Evolutionary conservation across 306 rosid genomes (phyloP), one percentile per base, ranked within the genome.

Genomic region (Styphnolobium japonicum): DNA sequence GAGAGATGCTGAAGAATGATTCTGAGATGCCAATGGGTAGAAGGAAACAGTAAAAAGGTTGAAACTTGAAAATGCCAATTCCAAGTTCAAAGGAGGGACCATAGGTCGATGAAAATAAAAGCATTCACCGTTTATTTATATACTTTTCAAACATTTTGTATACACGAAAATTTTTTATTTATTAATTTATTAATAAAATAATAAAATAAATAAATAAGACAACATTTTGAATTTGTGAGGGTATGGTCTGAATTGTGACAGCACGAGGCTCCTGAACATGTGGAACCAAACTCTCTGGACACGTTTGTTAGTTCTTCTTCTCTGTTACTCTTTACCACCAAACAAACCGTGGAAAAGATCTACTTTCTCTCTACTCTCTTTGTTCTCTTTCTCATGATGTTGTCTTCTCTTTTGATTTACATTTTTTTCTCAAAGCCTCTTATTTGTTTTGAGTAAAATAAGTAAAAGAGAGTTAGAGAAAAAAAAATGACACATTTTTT

Each of bases 1-100:
- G 6, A 37, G 6, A 58, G 70, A 79, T 82, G 89, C 85, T n/a
- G n/a, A 69, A 67, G 83, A 74, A 86, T 83, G 19, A 83, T 83
- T 83, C 88, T 58, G 69, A 57, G 51, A 42, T 80, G 5, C 79
- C 57, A 16, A 23, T 12, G 0, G 2, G 7, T 7, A 48, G 10
- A 2, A n/a, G 10, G 16, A 48, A 48, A 29, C 58, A 4, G 10
- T n/a, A n/a, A n/a, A 45, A 21, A 8, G n/a, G n/a, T n/a, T n/a
- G n/a, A n/a, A n/a, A n/a, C n/a, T 49, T 4, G 3, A 4, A 8
- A 15, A 10, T 1, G 6, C 42, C 22, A 5, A 1, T 4, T 39
- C 12, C 10, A 19, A 39, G 16, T 12, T 5, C 16, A 57, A 25
- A 57, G 4, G 23, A 52, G 7, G 21, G 11, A 7, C 58, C 58